Base-by-base conservation (phyloP, 331 rosid species). In the Rhamnella rubrinervis region DNA sequence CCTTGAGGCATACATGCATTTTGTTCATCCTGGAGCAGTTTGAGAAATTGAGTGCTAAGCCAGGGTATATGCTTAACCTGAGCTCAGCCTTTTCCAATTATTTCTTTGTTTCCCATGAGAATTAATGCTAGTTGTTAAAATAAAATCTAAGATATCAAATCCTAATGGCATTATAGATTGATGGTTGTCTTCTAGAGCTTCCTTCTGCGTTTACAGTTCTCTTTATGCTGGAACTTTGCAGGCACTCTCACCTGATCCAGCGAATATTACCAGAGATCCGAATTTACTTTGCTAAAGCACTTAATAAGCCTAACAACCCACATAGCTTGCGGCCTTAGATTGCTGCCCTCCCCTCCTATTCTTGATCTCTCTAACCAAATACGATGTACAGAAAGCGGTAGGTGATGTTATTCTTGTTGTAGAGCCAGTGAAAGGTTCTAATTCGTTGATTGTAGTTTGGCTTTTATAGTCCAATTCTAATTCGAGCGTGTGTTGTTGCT, bases 1-100 rank as follows among this genome's bases (percentile, higher is more conserved):
- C 99, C 9, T 82, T 95, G 85, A 85, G 97, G 87, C 96, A 95
- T 70, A 74, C 92, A 25, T 95, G 99, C 92, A 91, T 91, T 70
- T 82, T 91, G 71, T 95, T 86, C 79, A 87, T 91, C 70, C 82
- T 95, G 91, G 93, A 95, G 81, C 96, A 89, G 65, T 91, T 84
- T 49, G 96, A 91, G 60, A 95, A 95, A 80, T 86, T 95, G 87
- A 89, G 96, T 71, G 61, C 85, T 46, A 86, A 79, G 76, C 93
- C 93, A 16, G 99, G 97, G 99, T 95, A 91, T 57, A 78, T 77
- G 71, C 71, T 75, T 46, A 18, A 17, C 13, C 58, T 5, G 58
- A 53, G 58, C 21, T 44, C 16, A 9, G 49, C 14, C 12, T 11
- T 44, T 44, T 44, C 14, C 49, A 44, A 44, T 9, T 44, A 11